Conservation (phyloP, 352 stramenopile species). For the Globisporangium alternatum region DNA sequence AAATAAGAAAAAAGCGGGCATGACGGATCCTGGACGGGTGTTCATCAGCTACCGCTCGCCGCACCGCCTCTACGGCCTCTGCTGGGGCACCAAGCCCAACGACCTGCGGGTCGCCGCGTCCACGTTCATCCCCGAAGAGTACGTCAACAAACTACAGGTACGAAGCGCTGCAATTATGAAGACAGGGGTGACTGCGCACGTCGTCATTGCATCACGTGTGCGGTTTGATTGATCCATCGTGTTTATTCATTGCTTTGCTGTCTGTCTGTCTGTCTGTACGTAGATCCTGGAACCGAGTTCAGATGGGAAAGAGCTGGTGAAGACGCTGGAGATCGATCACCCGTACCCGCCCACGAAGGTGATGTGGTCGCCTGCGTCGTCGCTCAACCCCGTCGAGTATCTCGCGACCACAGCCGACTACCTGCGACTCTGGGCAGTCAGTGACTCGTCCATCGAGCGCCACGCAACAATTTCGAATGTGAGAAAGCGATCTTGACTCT, state of each 20-base stretch:
- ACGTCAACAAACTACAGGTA: constrained; percentile 89
- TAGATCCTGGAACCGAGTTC: constrained; percentile 63
- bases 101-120: constrained; percentile 66
- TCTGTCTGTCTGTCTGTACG: neutral
- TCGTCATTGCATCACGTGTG: neutral
- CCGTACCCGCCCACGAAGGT: constrained; percentile 87
- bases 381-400: constrained; percentile 51
- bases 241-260: neutral
- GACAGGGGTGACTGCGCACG: neutral
- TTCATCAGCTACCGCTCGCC: constrained; percentile 73
- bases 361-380: constrained; percentile 75
- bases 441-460: constrained; percentile 69
- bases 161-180: neutral
- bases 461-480: constrained; percentile 76
- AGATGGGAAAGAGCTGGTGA: constrained; percentile 55
- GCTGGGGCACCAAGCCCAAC: constrained; percentile 61
- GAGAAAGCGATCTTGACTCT: neutral
- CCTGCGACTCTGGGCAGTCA: constrained; percentile 75
- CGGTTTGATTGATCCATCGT: neutral
- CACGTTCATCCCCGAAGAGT: constrained; percentile 81
- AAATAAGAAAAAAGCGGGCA: neutral
- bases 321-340: constrained; percentile 73
- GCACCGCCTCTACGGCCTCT: constrained; percentile 73
- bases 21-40: constrained; percentile 23
- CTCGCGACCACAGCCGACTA: constrained; percentile 85